phyloP scores from a whole-genome alignment of 352 stramenopile genomes.

The Globisporangium paroecandrum region DNA sequence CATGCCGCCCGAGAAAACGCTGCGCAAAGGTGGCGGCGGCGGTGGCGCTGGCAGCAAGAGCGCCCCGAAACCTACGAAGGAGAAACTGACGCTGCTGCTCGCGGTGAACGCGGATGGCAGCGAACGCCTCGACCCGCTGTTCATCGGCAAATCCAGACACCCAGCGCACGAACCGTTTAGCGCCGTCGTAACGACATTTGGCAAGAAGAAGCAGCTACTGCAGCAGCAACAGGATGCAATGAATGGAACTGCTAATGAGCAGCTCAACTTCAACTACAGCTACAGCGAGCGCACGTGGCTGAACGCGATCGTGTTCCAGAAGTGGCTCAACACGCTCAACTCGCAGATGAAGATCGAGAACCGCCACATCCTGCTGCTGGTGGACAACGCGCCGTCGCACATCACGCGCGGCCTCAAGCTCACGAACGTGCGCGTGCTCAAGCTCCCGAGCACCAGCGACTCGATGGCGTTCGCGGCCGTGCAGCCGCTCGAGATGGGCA shows the following conservation, averaged over 20 bases:
- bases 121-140: constrained; percentile 26
- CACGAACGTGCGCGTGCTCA: constrained; percentile 24
- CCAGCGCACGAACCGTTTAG: not conserved
- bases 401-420: constrained; percentile 24
- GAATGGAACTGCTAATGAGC: constrained; percentile 6
- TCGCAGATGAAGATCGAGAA: constrained; percentile 27
- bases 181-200: not conserved
- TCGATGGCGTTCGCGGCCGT: not conserved
- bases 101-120: constrained; percentile 26
- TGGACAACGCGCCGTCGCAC: constrained; percentile 30
- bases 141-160: constrained; percentile 20
- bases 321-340: constrained; percentile 29
- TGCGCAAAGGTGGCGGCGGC: not conserved
- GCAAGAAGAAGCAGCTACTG: not conserved
- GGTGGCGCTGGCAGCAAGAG: not conserved
- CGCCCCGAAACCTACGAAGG: not conserved
- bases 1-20: constrained; percentile 10
- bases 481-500: constrained; percentile 15
- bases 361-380: constrained; percentile 27
- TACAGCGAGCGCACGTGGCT: constrained; percentile 27
- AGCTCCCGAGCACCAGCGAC: not conserved
- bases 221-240: constrained; percentile 1
- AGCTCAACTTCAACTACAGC: constrained; percentile 26
- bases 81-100: constrained; percentile 20
- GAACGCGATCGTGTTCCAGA: constrained; percentile 30